These are phyloP conservation scores for Lipomyces mesembrius DNA, from an alignment of 805 yeast genomes.

Conservation along the genomic window DNA sequence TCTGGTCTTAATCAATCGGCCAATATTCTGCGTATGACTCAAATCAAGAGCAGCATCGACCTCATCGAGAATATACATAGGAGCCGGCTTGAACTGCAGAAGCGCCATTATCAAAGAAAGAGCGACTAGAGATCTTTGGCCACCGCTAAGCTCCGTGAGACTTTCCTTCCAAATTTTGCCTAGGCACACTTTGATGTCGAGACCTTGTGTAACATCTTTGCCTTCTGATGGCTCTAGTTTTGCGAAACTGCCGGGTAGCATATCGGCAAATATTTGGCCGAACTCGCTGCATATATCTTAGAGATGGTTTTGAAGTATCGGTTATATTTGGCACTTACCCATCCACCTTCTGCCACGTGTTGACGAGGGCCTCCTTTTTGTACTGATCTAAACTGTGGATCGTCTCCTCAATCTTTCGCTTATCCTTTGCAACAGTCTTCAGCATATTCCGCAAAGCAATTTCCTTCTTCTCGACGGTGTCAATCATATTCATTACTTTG, in stretches of 20 bases:
- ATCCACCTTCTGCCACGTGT: slow-evolving; percentile 86
- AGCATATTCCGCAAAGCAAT: slow-evolving; percentile 75
- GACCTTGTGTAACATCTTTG: slow-evolving; percentile 84
- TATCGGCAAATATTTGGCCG: slow-evolving; percentile 85
- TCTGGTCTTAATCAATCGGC: slow-evolving; percentile 91
- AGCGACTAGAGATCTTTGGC: slow-evolving; percentile 91
- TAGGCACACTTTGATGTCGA: slow-evolving; percentile 85
- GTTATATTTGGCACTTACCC: slow-evolving; percentile 38
- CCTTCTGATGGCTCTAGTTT: slow-evolving; percentile 81
- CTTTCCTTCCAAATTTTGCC: slow-evolving; percentile 97
- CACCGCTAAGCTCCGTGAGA: slow-evolving; percentile 93
- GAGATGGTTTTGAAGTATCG: background rate
- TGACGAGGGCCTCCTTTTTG: slow-evolving; percentile 77
- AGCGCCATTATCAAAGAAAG: slow-evolving; percentile 88
- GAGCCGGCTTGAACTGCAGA: slow-evolving; percentile 95
- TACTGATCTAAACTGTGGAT: slow-evolving; percentile 81
- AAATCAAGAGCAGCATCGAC: slow-evolving; percentile 98
- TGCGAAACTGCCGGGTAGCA: slow-evolving; percentile 88
- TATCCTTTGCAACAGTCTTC: slow-evolving; percentile 84
- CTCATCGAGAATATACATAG: slow-evolving; percentile 96
- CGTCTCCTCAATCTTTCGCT: slow-evolving; percentile 85
- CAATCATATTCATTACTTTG: slow-evolving; percentile 88
- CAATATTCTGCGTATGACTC: slow-evolving; percentile 96
- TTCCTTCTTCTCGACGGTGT: slow-evolving; percentile 88
- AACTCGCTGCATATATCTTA: slow-evolving; percentile 56